Conservation (phyloP, 192 early-diverging fungal genomes). For the Piromyces finnis region DNA sequence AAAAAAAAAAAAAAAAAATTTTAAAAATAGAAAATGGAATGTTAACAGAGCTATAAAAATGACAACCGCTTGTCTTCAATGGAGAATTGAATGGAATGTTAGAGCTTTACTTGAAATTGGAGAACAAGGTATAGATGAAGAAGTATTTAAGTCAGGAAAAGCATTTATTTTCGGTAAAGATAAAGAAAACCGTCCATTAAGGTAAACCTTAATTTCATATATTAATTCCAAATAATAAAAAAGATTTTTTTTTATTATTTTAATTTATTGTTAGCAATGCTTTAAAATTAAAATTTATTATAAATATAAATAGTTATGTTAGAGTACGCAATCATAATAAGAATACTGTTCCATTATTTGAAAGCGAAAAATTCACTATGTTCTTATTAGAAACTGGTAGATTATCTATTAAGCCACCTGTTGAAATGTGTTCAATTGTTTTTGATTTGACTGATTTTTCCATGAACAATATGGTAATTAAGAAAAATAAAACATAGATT, state of each 20-base stretch:
- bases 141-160: constrained; percentile 26
- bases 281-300: no score
- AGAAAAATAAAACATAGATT: no score
- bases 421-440: constrained; percentile 45
- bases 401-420: constrained; percentile 24
- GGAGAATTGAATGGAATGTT: constrained; percentile 48
- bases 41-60: constrained; percentile 51
- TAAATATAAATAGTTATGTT: constrained; percentile 3
- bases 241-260: background rate
- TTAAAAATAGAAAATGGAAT: constrained; percentile 74
- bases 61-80: constrained; percentile 48
- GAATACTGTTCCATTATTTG: constrained; percentile 2
- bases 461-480: constrained; percentile 38
- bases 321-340: background rate
- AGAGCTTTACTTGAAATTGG: constrained; percentile 25
- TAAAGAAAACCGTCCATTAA: constrained; percentile 28
- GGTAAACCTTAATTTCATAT: constrained; percentile 6
- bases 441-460: constrained; percentile 69
- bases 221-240: no score
- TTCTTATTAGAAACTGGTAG: constrained; percentile 35
- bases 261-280: no score
- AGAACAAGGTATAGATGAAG: constrained; percentile 28
- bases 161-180: constrained; percentile 28
- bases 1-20: no score
- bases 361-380: constrained; percentile 2